Evolutionary conservation across 352 stramenopile species (phyloP).

Genomic region (Globisporangium radiosum): DNA sequence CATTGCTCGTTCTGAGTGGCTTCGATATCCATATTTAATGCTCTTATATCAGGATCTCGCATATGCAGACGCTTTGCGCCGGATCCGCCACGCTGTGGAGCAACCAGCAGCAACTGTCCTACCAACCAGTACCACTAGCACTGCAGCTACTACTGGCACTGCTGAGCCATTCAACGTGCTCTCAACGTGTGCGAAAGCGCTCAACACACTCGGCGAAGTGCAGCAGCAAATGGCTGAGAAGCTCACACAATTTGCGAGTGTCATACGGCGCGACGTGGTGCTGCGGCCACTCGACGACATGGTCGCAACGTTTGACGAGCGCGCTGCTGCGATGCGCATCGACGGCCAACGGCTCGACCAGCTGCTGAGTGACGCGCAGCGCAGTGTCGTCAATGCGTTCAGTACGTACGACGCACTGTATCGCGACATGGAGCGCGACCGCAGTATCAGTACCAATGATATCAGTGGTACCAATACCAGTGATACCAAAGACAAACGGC

Average conservation of each 20-base stretch:
- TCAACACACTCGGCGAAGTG: conserved; percentile 56
- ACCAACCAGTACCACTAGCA: background rate
- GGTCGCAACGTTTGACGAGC: conserved; percentile 53
- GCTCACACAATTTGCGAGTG: conserved; percentile 61
- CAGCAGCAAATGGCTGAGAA: conserved; percentile 80
- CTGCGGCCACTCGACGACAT: conserved; percentile 70
- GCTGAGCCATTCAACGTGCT: conserved; percentile 9
- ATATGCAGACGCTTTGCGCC: conserved; percentile 63
- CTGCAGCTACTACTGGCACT: background rate
- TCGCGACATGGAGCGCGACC: conserved; percentile 44
- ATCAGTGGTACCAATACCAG: too few relatives aligned
- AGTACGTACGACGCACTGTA: conserved; percentile 50
- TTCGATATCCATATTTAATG: background rate
- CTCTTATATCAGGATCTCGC: conserved; percentile 39
- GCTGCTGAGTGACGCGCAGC: conserved; percentile 49
- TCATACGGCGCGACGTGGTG: conserved; percentile 67
- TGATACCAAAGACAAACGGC: conserved; percentile 11
- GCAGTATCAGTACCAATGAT: conserved; percentile 8
- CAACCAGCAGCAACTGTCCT: conserved; percentile 8
- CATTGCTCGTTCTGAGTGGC: too few relatives aligned
- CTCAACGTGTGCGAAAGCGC: conserved; percentile 52
- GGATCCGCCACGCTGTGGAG: conserved; percentile 56
- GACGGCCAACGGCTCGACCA: conserved; percentile 52
- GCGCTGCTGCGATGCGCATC: conserved; percentile 35
- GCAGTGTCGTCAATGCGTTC: conserved; percentile 51